Base-by-base conservation (phyloP, 2,329 filamentous ascomycete genomes). In the Pestalotiopsis sp. region DNA sequence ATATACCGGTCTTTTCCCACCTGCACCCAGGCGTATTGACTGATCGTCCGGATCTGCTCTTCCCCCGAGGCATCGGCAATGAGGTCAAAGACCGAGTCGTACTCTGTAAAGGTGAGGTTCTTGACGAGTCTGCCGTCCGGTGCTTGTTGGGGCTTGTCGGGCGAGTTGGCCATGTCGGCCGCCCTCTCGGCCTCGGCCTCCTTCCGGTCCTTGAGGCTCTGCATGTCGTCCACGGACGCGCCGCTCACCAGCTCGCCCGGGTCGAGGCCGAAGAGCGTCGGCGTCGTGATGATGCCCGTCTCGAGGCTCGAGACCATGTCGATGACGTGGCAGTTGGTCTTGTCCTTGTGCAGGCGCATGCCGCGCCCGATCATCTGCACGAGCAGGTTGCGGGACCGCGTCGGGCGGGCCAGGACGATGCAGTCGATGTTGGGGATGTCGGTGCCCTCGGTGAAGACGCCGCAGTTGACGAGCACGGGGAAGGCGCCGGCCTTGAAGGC, bases 341-440 rank as follows among this genome's bases (percentile, higher is more conserved):
- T 99, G 13, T 88, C 92, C 0, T 90, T 85, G 77, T 94, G 87
- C 52, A 98, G 82, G 57, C 96, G 90, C 89, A 99, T 93, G 4
- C 96, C 96, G 74, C 96, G 89, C 0, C 96, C 96, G 71, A 99
- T 97, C 96, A 99, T 99, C 80, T 99, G 96, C 0, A 98, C 90
- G 1, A 99, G 88, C 2, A 99, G 84, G 74, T 98, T 98, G n/a
- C 93, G 90, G 17, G 96, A 98, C 73, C 91, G 91, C 1, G 96
- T 99, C 0, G 96, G 96, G 27, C 96, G 86, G 3, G 92, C 94
- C 9, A 99, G 86, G 9, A 99, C 78, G 27, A 99, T 89, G 77
- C 96, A 98, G 82, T 99, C 96, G 72, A 99, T 93, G 78, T 97
- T 98, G 5, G 97, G 96, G 39, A 99, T 97, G 76, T 99, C 96